These are phyloP conservation scores for Microbotryomycetes sp. DNA, from an alignment of 1,284 basidiomycete species.

Conservation along the genomic window DNA sequence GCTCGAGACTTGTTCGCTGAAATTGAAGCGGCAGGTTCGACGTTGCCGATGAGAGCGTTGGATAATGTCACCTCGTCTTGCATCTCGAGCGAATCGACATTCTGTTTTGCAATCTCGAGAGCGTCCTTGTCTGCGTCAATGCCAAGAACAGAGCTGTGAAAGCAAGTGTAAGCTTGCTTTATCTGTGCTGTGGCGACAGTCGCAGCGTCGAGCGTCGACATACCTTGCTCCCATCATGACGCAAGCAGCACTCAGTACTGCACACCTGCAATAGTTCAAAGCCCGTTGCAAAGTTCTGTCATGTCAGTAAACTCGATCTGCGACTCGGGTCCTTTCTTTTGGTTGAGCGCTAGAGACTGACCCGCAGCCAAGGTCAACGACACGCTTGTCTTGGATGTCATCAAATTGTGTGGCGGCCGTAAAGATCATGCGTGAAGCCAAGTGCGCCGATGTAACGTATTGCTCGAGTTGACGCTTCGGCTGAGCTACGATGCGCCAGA, in stretches of 20 bases:
- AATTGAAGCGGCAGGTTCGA: conserved; percentile 3
- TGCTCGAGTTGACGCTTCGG: conserved; percentile 31
- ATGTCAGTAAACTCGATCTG: background rate
- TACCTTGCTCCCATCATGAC: conserved; percentile 33
- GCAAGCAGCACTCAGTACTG: conserved; percentile 30
- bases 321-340: background rate
- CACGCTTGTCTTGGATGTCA: conserved; percentile 28
- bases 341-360: background rate
- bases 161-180: background rate
- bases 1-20: conserved; percentile 2
- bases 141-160: conserved; percentile 28
- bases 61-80: conserved; percentile 32
- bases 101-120: conserved; percentile 28
- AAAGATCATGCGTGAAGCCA: conserved; percentile 29
- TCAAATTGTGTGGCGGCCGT: conserved; percentile 27
- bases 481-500: background rate
- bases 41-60: conserved; percentile 17
- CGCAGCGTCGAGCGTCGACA: background rate
- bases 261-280: conserved; percentile 14
- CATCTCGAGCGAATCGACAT: conserved; percentile 32
- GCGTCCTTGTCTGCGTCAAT: conserved; percentile 34
- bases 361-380: conserved; percentile 32
- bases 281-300: background rate
- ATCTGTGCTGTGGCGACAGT: background rate
- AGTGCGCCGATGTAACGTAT: conserved; percentile 25